phyloP scores from a whole-genome alignment of 2,329 filamentous ascomycete genomes.

The Diplodia corticola region DNA sequence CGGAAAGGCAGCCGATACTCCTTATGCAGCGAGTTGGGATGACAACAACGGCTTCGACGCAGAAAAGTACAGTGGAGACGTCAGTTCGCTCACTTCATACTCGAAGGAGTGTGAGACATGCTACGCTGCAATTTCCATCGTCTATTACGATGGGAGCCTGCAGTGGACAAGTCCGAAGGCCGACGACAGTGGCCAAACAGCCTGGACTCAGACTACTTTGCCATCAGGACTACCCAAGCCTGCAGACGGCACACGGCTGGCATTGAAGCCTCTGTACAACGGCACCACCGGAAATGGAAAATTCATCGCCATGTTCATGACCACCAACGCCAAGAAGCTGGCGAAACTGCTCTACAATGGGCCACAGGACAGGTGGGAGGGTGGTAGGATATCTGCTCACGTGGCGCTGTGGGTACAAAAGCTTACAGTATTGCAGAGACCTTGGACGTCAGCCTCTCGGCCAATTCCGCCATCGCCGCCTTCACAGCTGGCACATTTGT shows the following conservation, averaged over 20 bases:
- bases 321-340: not conserved
- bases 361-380: not conserved
- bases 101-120: not conserved
- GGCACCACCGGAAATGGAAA: not conserved
- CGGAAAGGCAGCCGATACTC: not conserved
- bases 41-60: not conserved
- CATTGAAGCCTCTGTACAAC: not conserved
- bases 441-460: not conserved
- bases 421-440: not conserved
- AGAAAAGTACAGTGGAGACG: not conserved
- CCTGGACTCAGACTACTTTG: not conserved
- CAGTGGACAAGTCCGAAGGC: not conserved
- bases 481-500: not conserved
- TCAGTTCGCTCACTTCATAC: not conserved
- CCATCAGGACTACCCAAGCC: not conserved
- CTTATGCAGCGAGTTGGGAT: not conserved
- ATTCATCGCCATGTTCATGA: not conserved
- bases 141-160: not conserved
- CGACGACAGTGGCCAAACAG: too few species aligned
- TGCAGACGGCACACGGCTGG: not conserved
- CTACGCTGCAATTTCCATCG: not conserved
- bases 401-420: rapidly evolving
- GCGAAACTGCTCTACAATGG: not conserved
- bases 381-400: not conserved
- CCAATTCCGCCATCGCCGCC: not conserved